Conservation (phyloP, 2,329 filamentous ascomycete species). For the Fusarium vanettenii region DNA sequence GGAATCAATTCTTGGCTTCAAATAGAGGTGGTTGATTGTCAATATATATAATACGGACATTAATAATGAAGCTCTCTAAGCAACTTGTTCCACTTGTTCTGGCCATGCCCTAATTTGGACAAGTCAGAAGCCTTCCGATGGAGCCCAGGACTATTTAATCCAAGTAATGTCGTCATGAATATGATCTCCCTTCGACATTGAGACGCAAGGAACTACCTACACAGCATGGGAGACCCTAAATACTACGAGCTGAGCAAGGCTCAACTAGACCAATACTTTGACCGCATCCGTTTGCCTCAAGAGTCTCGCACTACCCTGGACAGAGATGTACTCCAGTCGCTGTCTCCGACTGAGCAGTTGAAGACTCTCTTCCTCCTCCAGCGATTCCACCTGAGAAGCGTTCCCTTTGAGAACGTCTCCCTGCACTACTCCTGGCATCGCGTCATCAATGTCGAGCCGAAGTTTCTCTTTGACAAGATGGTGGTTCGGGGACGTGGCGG, state of each 20-base stretch:
- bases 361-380: conserved; percentile 48
- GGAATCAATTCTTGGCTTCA: not conserved
- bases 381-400: conserved; percentile 57
- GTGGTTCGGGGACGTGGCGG: conserved; percentile 55
- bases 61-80: not conserved
- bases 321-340: not conserved
- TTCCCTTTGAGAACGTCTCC: conserved; percentile 66
- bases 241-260: not conserved
- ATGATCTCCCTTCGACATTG: not conserved
- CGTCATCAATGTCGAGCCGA: conserved; percentile 52
- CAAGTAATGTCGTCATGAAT: not conserved
- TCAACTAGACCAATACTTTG: conserved; percentile 26
- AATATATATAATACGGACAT: not conserved
- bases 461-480: conserved; percentile 56
- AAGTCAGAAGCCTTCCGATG: not conserved
- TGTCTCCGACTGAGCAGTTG: conserved; percentile 38
- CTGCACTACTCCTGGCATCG: conserved; percentile 61
- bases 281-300: conserved; percentile 14
- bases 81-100: not conserved
- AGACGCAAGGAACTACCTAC: not conserved
- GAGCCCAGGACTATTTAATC: not conserved
- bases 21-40: not conserved
- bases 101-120: not conserved
- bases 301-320: not conserved
- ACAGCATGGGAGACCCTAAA: not conserved